Evolutionary conservation across 768 basidiomycete species (phyloP).

Genomic region (Dacryopinax spathularia): DNA sequence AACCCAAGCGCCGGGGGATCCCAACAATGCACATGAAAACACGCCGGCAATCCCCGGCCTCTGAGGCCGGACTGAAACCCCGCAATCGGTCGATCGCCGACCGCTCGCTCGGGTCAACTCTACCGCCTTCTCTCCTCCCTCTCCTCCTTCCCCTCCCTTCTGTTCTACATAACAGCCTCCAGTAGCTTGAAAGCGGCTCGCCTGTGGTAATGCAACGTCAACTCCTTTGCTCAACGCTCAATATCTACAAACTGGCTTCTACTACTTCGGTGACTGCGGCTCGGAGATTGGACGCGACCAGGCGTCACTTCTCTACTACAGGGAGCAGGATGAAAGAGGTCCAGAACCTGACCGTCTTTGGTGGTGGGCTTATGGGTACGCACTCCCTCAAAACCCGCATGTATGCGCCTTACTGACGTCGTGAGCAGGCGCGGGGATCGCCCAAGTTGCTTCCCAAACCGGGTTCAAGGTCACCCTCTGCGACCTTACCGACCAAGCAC

Average conservation of each 20-base stretch:
- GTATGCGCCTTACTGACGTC: not conserved
- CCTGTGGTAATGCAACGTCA: not conserved
- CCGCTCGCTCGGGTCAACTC: too few species aligned
- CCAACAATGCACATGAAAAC: too few species aligned
- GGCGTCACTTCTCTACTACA: not conserved
- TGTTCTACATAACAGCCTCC: too few species aligned
- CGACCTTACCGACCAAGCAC: slow-evolving; percentile 25
- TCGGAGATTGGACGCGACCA: not conserved
- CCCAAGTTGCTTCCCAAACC: slow-evolving; percentile 28
- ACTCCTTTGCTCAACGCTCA: not conserved
- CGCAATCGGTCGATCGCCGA: too few species aligned
- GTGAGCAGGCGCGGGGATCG: slow-evolving; percentile 27
- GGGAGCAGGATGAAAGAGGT: slow-evolving; percentile 11
- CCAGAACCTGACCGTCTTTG: slow-evolving; percentile 27
- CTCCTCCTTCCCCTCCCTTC: too few species aligned
- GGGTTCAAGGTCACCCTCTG: slow-evolving; percentile 28
- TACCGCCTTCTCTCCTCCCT: too few species aligned
- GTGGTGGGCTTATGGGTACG: slow-evolving; percentile 28
- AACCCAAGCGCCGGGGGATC: too few species aligned
- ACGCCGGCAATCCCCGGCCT: too few species aligned
- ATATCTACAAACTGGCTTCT: not conserved
- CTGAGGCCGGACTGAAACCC: too few species aligned
- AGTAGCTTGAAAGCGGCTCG: too few species aligned
- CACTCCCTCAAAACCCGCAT: not conserved
- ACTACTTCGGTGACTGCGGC: not conserved